Base-by-base conservation (phyloP, 1,139 yeast genomes). In the Suhomyces choctaworum region DNA sequence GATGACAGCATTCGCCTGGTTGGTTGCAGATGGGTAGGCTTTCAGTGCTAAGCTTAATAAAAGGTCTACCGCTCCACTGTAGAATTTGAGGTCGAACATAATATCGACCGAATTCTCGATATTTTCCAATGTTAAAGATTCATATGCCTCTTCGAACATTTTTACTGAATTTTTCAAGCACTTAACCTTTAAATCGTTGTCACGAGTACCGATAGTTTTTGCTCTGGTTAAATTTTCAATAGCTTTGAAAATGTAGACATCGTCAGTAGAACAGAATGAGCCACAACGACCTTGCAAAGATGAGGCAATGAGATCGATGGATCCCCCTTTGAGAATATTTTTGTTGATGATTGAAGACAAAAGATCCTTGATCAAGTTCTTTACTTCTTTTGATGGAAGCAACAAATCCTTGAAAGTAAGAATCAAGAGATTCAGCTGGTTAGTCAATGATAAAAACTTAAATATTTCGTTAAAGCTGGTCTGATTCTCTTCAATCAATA, bases 241-340 rank as follows among this genome's bases (percentile, higher is more conserved):
- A 0, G 97, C 98, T 60, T 92, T 86, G 68, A 90, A 94, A 16
- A 94, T 86, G 41, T 89, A 74, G 20, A 92, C 97, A 61, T 94
- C 98, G 50, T 86, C 88, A 8, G 95, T 80, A 0, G 97, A 88
- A 54, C 97, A 94, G 60, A 89, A 94, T 2, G 96, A 82, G 1
- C 96, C 96, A 66, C 98, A 94, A 46, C 95, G 81, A 36, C 87
- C 94, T 59, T 92, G 96, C 35, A 94, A 68, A 1, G 94, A 82
- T 21, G 82, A 79, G 1, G 97, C 95, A 38, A 92, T 88, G 35
- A 83, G 72, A 54, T 92, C 98, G 34, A 94, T 92, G 0, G 95
- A 84, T 2, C 89, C 94, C n/a, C 98, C 98, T 48, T 86, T 80
- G 29, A 87, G 73, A 42, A 94, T 89, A 46, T 84, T 87, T 54